Evolutionary conservation across 306 rosid genomes (phyloP).

Genomic region (Vigna unguiculata): DNA sequence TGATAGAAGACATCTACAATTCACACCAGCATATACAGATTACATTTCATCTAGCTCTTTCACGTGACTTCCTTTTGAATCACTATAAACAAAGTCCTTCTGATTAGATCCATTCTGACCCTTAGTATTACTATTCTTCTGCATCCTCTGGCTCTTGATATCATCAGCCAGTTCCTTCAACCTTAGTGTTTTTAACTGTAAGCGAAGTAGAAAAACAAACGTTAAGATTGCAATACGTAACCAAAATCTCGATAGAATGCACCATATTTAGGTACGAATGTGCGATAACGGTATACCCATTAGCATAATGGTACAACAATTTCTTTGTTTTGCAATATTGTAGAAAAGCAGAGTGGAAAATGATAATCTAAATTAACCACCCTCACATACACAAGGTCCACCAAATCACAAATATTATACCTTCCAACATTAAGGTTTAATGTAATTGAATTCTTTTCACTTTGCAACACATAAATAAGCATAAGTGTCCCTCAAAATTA

Average conservation of each 20-base stretch:
- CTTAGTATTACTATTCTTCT: conserved; percentile 57
- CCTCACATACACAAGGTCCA: conserved; percentile 6
- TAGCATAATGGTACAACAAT: background rate
- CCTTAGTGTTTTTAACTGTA: conserved; percentile 73
- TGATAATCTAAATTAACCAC: conserved; percentile 8
- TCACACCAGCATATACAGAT: conserved; percentile 35
- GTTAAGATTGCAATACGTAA: conserved; percentile 15
- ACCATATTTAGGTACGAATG: background rate
- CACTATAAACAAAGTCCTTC: conserved; percentile 43
- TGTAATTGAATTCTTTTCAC: conserved; percentile 9
- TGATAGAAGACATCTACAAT: conserved; percentile 22
- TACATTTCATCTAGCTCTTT: conserved; percentile 76
- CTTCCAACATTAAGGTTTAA: conserved; percentile 2
- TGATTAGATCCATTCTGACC: conserved; percentile 53
- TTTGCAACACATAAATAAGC: conserved; percentile 6
- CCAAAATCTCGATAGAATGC: conserved; percentile 24
- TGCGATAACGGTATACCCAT: conserved; percentile 16
- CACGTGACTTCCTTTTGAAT: conserved; percentile 45
- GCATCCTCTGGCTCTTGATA: conserved; percentile 74
- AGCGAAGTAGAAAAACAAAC: background rate
- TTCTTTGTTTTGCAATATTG: background rate
- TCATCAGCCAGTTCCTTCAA: conserved; percentile 77
- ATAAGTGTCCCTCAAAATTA: conserved; percentile 19
- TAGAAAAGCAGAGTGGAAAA: conserved; percentile 7
- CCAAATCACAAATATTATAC: conserved; percentile 20